These are phyloP conservation scores for Ganoderma leucocontextum DNA, from an alignment of 1,284 basidiomycete genomes.

Conservation along the genomic window DNA sequence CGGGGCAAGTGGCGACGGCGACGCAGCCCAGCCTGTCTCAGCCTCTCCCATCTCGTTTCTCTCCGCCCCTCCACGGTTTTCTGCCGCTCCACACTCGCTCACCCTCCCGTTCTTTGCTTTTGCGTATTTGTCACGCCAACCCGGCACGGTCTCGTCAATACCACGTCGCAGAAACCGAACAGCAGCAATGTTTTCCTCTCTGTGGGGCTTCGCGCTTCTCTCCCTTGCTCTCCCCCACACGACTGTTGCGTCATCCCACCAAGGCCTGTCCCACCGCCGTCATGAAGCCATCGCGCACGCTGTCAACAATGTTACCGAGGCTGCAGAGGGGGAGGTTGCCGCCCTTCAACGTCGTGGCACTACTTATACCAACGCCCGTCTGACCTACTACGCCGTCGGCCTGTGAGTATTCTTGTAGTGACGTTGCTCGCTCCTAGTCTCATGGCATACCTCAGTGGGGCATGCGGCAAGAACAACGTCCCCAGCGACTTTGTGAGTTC, in stretches of 20 bases:
- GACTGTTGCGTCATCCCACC: conserved; percentile 34
- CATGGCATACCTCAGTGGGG: conserved; percentile 49
- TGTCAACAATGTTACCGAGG: conserved; percentile 20
- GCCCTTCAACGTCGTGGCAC: conserved; percentile 30
- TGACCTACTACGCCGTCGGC: conserved; percentile 59
- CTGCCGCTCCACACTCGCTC: conserved; percentile 32
- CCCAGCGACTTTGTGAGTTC: conserved; percentile 61
- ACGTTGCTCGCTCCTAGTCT: background rate
- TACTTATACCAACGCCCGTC: conserved; percentile 37
- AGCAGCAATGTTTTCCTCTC: conserved; percentile 36
- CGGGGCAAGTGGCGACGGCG: conserved; percentile 18
- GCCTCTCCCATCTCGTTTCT: conserved; percentile 23
- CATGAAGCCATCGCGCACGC: conserved; percentile 38
- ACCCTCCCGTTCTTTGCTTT: conserved; percentile 35
- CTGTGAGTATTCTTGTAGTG: conserved; percentile 28
- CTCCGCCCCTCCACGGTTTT: conserved; percentile 14
- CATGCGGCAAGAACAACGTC: conserved; percentile 59
- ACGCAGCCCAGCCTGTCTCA: conserved; percentile 14
- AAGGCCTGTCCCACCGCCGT: conserved; percentile 37
- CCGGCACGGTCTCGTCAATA: conserved; percentile 6
- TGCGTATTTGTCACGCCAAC: conserved; percentile 17
- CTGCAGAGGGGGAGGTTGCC: conserved; percentile 25
- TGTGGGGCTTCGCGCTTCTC: conserved; percentile 40
- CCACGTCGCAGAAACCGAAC: conserved; percentile 19
- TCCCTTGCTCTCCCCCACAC: conserved; percentile 42